Evolutionary conservation across 2,329 filamentous ascomycete genomes (phyloP).

Genomic region (Apiospora marii): DNA sequence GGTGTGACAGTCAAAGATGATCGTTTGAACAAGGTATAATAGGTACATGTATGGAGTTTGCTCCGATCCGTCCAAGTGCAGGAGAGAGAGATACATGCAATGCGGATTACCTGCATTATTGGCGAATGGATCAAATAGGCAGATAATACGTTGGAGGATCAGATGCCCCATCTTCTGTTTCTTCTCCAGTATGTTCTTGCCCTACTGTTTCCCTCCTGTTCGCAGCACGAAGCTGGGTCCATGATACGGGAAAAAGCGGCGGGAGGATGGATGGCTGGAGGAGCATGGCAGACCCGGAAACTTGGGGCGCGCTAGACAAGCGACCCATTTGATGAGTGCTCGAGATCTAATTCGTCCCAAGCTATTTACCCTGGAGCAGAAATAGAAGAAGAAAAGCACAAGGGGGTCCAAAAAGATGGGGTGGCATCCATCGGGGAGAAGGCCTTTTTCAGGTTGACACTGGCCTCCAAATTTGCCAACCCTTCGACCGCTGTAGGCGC

Average conservation of each 20-base stretch:
- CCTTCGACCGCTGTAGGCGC: background rate
- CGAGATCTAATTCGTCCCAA: constrained; percentile 20
- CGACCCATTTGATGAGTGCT: background rate
- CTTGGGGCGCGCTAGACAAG: constrained; percentile 16
- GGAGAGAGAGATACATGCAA: background rate
- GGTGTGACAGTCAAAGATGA: background rate
- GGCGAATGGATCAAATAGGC: background rate
- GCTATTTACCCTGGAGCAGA: background rate
- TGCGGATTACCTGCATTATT: background rate
- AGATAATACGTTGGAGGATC: background rate
- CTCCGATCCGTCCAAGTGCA: background rate
- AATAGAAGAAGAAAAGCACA: background rate
- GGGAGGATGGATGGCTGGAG: constrained; percentile 9
- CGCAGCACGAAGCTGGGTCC: background rate
- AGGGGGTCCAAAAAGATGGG: constrained; percentile 19
- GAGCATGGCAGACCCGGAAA: constrained; percentile 19
- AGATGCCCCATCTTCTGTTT: background rate
- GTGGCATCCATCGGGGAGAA: constrained; percentile 14
- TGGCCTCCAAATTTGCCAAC: background rate
- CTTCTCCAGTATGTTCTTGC: background rate
- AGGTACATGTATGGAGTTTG: background rate
- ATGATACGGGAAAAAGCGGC: background rate
- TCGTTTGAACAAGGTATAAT: background rate
- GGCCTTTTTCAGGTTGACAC: background rate
- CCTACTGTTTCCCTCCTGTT: background rate